Percentiles rank a stretch among this genome's conserved stretches.
Evolutionary conservation across 257 asterid species (phyloP).

Genomic region (Solanum chiquidenum): DNA sequence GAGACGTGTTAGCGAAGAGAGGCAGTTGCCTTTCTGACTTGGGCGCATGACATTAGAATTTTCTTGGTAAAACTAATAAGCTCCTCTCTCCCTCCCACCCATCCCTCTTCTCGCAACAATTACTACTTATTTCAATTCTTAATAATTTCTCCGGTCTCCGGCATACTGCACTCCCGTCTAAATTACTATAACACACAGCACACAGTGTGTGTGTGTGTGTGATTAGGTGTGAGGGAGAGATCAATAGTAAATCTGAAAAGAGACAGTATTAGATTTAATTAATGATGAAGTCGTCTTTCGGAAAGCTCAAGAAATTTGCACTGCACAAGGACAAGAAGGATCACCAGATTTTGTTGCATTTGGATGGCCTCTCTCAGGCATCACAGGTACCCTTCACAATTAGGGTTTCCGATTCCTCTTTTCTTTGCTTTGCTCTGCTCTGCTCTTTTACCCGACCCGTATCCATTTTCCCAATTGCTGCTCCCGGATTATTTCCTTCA

Average conservation of each 20-base stretch:
- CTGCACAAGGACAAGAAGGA: slow-evolving; percentile 27
- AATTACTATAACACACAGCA: not conserved
- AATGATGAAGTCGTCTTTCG: slow-evolving; percentile 27
- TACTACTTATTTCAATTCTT: not conserved
- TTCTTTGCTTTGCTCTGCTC: not conserved
- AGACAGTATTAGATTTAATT: not conserved
- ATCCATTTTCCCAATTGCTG: not conserved
- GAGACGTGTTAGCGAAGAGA: slow-evolving; percentile 14
- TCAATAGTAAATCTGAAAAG: not conserved
- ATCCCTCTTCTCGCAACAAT: not conserved
- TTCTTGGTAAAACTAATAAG: slow-evolving; percentile 6
- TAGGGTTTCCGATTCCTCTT: not conserved
- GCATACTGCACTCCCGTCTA: not conserved
- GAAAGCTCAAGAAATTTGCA: slow-evolving; percentile 23
- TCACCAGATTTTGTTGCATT: slow-evolving; percentile 17
- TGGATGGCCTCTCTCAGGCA: slow-evolving; percentile 26
- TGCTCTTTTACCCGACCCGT: not conserved
- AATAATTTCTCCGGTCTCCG: not conserved
- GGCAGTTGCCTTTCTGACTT: slow-evolving; percentile 26
- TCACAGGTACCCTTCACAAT: slow-evolving; percentile 11
- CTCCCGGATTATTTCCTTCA: not conserved
- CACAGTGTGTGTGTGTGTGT: not conserved
- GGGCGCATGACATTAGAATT: slow-evolving; percentile 47
- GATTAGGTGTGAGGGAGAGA: not conserved
- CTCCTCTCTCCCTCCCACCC: not conserved